Base-by-base conservation (phyloP, 805 yeast genomes). In the Vanderwaltozyma yarrowii region DNA sequence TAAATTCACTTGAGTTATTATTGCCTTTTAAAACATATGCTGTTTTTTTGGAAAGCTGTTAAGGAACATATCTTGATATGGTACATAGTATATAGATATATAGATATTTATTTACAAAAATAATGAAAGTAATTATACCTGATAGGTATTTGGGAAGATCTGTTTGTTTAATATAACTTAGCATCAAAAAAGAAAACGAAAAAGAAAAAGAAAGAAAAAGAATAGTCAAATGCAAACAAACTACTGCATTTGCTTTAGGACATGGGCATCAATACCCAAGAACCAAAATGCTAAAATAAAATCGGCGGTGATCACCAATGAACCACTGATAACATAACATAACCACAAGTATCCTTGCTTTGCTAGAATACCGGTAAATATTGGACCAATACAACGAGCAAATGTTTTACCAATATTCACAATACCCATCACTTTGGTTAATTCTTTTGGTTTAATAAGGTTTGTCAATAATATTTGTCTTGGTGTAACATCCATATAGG, bases 401-500 rank as follows among this genome's bases (percentile, higher is more conserved):
- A 83, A 69, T 1, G 95, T 88, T 57, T 86, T 85, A 19, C 81
- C 86, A 28, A 87, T 77, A 52, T 86, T 87, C 9, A 87, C 95
- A 2, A 82, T 66, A 2, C 96, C 96, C 76, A 87, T 70, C 1
- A 81, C 87, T 47, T 69, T 73, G 2, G 94, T 77, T 34, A 88
- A 63, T 35, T 84, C 92, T 10, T 66, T 58, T 11, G 71, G 69
- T 13, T 70, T 67, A 29, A 87, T 75, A 16, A 85, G 64, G 2
- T 82, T 69, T 0, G 94, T 78, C 35, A 87, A 60, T 30, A 87
- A 65, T 8, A 86, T 74, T 60, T 86, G 95, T 36, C 96, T 72
- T 6, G 96, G 95, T 3, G 86, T 92, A 21, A 86, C 95, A 55
- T 87, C 96, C 88, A 87, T 85, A 2, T 88, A 75, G 2, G 78